phyloP scores from a whole-genome alignment of 2,329 filamentous ascomycete genomes.

The Dothidotthia symphoricarpi region DNA sequence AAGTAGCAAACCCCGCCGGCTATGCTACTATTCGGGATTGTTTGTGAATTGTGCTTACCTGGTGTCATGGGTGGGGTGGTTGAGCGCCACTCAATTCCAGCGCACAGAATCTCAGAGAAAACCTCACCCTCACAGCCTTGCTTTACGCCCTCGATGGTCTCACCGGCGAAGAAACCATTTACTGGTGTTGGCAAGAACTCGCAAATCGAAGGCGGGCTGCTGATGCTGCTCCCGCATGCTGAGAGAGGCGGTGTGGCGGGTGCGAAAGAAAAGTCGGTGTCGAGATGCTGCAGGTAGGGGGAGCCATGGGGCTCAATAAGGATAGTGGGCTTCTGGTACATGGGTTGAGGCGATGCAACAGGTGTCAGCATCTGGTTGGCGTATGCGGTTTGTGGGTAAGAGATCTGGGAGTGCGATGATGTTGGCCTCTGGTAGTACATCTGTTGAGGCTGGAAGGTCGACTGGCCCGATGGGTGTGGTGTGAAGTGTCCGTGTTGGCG shows the following conservation, averaged over 20 bases:
- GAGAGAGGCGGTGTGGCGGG: slow-evolving; percentile 87
- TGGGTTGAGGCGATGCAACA: slow-evolving; percentile 70
- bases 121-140: slow-evolving; percentile 68
- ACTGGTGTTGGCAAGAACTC: slow-evolving; percentile 80
- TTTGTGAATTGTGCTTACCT: slow-evolving; percentile 58
- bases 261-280: slow-evolving; percentile 73
- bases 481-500: slow-evolving; percentile 76
- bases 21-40: not conserved
- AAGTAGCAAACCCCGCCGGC: not conserved
- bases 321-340: slow-evolving; percentile 74
- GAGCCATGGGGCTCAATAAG: slow-evolving; percentile 60
- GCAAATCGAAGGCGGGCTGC: slow-evolving; percentile 74
- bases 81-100: slow-evolving; percentile 72
- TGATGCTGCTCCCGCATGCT: slow-evolving; percentile 77
- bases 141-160: slow-evolving; percentile 43
- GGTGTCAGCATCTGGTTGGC: slow-evolving; percentile 68
- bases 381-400: slow-evolving; percentile 52
- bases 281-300: slow-evolving; percentile 60
- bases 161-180: slow-evolving; percentile 67
- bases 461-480: slow-evolving; percentile 48
- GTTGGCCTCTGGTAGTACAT: slow-evolving; percentile 55
- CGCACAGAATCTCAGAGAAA: slow-evolving; percentile 69
- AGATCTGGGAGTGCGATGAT: slow-evolving; percentile 61
- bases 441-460: slow-evolving; percentile 45
- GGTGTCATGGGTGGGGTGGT: slow-evolving; percentile 86